phyloP scores from a whole-genome alignment of 345 rosid genomes.

The Erysimum cheiranthoides region DNA sequence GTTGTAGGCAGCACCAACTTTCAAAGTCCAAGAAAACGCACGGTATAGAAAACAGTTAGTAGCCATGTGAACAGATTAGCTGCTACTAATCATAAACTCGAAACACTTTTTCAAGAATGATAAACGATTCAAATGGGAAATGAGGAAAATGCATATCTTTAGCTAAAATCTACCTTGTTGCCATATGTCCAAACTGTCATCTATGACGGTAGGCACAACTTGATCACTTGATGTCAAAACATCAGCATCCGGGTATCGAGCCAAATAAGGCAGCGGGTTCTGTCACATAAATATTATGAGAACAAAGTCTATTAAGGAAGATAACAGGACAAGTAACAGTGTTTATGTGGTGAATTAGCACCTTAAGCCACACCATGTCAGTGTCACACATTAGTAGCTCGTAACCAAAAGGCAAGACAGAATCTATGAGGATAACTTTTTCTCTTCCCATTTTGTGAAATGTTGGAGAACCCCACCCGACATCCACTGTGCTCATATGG shows the following conservation, averaged over 20 bases:
- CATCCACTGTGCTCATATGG: conserved; percentile 91
- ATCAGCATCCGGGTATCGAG: conserved; percentile 95
- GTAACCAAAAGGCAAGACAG: conserved; percentile 83
- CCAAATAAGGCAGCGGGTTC: conserved; percentile 95
- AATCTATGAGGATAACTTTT: conserved; percentile 84
- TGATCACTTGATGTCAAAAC: conserved; percentile 94
- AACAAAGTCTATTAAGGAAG: background rate
- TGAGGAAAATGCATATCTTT: conserved; percentile 4
- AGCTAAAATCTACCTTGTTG: conserved; percentile 70
- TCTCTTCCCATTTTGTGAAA: conserved; percentile 99
- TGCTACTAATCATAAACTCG: conserved; percentile 10
- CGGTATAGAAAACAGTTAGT: conserved; percentile 31
- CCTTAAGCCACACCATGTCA: conserved; percentile 99
- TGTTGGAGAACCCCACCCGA: conserved; percentile 98
- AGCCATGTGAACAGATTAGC: conserved; percentile 14
- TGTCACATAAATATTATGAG: conserved; percentile 43
- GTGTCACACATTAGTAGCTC: conserved; percentile 98
- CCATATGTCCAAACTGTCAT: conserved; percentile 96
- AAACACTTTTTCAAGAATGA: background rate
- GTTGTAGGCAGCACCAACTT: conserved; percentile 91
- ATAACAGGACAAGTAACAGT: background rate
- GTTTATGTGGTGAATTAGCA: conserved; percentile 26
- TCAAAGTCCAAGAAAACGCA: conserved; percentile 34
- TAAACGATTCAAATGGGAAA: background rate
- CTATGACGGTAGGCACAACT: conserved; percentile 92